Evolutionary conservation across 1,139 yeast genomes (phyloP).

Genomic region (Diutina siamensis): DNA sequence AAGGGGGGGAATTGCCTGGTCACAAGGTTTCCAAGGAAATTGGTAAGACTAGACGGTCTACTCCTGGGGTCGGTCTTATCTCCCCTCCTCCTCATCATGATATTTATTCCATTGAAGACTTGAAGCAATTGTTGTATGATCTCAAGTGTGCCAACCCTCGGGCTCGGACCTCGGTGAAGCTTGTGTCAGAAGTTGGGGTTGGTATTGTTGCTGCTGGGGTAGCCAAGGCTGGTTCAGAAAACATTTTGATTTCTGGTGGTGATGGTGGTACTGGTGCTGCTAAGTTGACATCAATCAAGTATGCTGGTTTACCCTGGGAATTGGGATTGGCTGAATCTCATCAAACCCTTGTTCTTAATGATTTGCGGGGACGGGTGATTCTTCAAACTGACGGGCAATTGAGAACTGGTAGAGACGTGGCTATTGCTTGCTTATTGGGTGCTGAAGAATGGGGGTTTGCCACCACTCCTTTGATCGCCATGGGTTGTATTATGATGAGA

Average conservation of each 20-base stretch:
- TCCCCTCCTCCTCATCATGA: conserved; percentile 99
- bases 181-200: conserved; percentile 96
- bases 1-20: conserved; percentile 98
- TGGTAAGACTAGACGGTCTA: conserved; percentile 94
- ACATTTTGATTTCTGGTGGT: conserved; percentile 89
- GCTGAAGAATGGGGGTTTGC: conserved; percentile 99
- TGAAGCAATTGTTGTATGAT: conserved; percentile 93
- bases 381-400: conserved; percentile 97
- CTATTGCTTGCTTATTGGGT: conserved; percentile 89
- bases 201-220: conserved; percentile 99
- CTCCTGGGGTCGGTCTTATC: conserved; percentile 93
- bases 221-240: conserved; percentile 97
- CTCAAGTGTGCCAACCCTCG: conserved; percentile 95
- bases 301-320: conserved; percentile 99
- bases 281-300: conserved; percentile 91
- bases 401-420: conserved; percentile 93
- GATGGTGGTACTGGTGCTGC: conserved; percentile 99
- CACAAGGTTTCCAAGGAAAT: conserved; percentile 80
- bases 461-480: conserved; percentile 90
- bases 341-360: conserved; percentile 91
- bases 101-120: conserved; percentile 94
- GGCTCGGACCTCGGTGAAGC: conserved; percentile 91
- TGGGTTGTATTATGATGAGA: conserved; percentile 96
- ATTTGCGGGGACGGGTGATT: conserved; percentile 86
- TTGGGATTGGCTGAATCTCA: conserved; percentile 97